Conservation (phyloP, 2,329 filamentous ascomycete genomes). For the Onygena corvina region DNA sequence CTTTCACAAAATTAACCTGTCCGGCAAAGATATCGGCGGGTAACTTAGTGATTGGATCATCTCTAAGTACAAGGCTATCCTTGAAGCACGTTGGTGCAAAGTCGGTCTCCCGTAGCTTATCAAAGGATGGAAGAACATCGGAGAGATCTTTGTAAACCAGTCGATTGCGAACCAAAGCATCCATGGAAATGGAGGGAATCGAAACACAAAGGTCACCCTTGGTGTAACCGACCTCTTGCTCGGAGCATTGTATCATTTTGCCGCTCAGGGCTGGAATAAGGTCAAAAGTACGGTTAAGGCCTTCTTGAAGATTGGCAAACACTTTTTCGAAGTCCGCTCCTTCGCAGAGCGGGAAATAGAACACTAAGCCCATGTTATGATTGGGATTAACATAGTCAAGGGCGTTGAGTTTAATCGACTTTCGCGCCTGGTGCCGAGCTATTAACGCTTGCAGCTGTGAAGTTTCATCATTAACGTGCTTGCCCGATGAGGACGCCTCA, state of each 20-base stretch:
- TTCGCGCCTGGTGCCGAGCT: not conserved
- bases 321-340: not conserved
- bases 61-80: slow-evolving; percentile 4
- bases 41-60: slow-evolving; percentile 3
- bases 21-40: slow-evolving; percentile 4
- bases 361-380: slow-evolving; percentile 5
- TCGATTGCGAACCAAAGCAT: not conserved
- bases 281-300: slow-evolving; percentile 2
- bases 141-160: slow-evolving; percentile 4
- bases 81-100: slow-evolving; percentile 3
- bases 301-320: slow-evolving; percentile 2
- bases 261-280: not conserved
- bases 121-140: not conserved
- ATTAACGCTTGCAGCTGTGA: not conserved
- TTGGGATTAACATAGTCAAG: slow-evolving; percentile 8
- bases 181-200: slow-evolving; percentile 2
- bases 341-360: slow-evolving; percentile 5
- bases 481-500: not conserved
- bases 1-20: slow-evolving; percentile 5
- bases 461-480: not conserved
- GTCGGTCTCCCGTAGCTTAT: not conserved
- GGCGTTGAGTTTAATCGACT: slow-evolving; percentile 1
- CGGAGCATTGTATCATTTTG: slow-evolving; percentile 4
- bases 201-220: slow-evolving; percentile 7
- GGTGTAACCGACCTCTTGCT: slow-evolving; percentile 1